phyloP scores from a whole-genome alignment of 345 rosid genomes.

The Eucalyptus coolabah region DNA sequence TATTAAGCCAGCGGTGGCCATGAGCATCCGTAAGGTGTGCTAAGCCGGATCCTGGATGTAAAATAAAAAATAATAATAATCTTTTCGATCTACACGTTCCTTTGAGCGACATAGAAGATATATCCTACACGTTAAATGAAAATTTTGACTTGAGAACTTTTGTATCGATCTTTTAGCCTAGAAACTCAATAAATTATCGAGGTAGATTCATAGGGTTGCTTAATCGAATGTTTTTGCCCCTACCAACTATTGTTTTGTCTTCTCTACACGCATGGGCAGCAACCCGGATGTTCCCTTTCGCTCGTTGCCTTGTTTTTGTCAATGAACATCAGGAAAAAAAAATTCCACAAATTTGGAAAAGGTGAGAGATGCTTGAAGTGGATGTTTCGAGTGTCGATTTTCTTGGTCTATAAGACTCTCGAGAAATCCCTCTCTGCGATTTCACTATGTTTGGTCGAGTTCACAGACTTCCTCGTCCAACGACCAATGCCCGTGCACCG shows the following conservation, averaged over 20 bases:
- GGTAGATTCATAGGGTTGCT: background rate
- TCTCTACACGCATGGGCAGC: background rate
- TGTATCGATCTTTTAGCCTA: background rate
- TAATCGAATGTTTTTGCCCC: background rate
- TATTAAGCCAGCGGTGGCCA: rapidly evolving
- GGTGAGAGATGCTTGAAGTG: background rate
- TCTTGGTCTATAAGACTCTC: background rate
- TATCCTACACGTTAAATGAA: background rate
- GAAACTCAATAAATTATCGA: background rate
- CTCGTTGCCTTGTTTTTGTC: background rate
- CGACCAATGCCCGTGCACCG: background rate
- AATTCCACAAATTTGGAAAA: background rate
- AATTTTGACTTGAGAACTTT: background rate
- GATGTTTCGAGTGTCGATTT: background rate
- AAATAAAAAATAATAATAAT: no score
- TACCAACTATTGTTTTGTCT: background rate
- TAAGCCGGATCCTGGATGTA: rapidly evolving
- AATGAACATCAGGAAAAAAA: background rate
- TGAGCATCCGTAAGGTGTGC: no score
- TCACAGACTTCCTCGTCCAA: background rate
- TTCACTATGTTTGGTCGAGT: background rate
- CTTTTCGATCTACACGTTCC: background rate
- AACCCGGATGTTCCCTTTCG: background rate
- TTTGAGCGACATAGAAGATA: background rate
- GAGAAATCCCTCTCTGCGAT: background rate